Conservation (phyloP, 345 rosid genomes). For the Citrus maxima region DNA sequence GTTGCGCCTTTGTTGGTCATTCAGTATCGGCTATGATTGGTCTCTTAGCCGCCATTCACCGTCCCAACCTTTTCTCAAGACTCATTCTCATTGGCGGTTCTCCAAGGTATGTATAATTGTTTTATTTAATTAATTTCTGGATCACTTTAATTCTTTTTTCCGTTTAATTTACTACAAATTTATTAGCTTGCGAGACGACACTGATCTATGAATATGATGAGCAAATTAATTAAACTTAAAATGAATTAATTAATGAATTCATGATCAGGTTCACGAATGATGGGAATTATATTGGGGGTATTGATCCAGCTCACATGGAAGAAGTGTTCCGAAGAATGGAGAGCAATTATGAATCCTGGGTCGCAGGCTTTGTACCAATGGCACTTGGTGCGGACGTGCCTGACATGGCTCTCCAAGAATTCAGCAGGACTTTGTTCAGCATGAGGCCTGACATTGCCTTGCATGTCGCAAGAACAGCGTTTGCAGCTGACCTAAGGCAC, state of each 20-base stretch:
- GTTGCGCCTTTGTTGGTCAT: constrained; percentile 73
- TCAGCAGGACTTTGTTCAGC: constrained; percentile 73
- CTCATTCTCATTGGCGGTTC: constrained; percentile 74
- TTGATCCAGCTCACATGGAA: constrained; percentile 56
- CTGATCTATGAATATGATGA: too few relatives aligned
- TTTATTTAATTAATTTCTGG: too few relatives aligned
- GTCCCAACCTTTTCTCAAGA: constrained; percentile 68
- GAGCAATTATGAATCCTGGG: constrained; percentile 75
- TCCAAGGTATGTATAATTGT: constrained; percentile 39
- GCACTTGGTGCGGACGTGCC: constrained; percentile 79
- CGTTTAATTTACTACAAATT: too few relatives aligned
- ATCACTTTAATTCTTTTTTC: too few relatives aligned
- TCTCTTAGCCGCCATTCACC: constrained; percentile 61
- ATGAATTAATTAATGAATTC: too few relatives aligned
- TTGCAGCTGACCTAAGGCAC: constrained; percentile 58
- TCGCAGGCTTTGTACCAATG: constrained; percentile 56
- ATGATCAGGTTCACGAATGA: constrained; percentile 39
- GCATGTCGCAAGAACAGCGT: constrained; percentile 50
- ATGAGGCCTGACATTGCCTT: constrained; percentile 81
- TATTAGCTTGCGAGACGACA: too few relatives aligned
- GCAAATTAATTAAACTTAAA: too few relatives aligned
- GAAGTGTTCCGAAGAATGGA: constrained; percentile 66
- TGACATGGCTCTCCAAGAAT: constrained; percentile 55
- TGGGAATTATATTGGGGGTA: constrained; percentile 61
- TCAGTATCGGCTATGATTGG: constrained; percentile 89